Base-by-base conservation (phyloP, 1,284 basidiomycete genomes). In the Tilletia caries region DNA sequence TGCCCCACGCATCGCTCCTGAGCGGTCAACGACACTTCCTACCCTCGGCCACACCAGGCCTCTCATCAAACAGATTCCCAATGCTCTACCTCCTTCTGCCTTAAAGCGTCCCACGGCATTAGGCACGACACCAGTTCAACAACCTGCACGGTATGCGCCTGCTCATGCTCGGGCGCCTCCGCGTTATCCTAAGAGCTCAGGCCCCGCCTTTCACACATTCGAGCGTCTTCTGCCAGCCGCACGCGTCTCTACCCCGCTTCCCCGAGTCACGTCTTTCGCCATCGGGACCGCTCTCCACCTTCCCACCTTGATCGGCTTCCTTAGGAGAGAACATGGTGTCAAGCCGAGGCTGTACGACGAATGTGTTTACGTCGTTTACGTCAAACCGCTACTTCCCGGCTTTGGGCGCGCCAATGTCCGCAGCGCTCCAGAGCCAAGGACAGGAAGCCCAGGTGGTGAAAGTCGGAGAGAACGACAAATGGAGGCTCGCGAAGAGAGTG, bases 301-400 rank as follows among this genome's bases (percentile, higher is more conserved):
- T 25, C 78, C 76, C 34, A 79, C 81, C 2, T 71, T 82, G 37
- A 76, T 81, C 13, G 81, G 78, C 5, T 96, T 95, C 79, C 82
- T 96, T 81, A 94, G 94, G 83, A 86, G 94, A 67, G 95, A 97
- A 81, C 95, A 97, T 81, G 95, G 94, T 67, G 93, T 95, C 12
- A 87, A 88, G 0, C 93, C 94, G 0, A 87, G 94, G 68, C 88
- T 93, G 1, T 97, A 92, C 79, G 94, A 97, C 81, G 94, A 97
- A 83, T 94, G 93, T 2, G 85, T 93, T 73, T 97, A 95, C 84
- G 91, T 90, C 65, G 92, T 94, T 84, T 97, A 97, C 79, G 91
- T 93, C 80, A 87, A 95, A 1, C 94, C 94, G 0, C 86, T 97
- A 0, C 86, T 97, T 3, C 92, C 94, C 3, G 94, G 94, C 0